These are phyloP conservation scores for Astrephomene gubernaculifera DNA, from an alignment of 139 green algal species.

Conservation along the genomic window DNA sequence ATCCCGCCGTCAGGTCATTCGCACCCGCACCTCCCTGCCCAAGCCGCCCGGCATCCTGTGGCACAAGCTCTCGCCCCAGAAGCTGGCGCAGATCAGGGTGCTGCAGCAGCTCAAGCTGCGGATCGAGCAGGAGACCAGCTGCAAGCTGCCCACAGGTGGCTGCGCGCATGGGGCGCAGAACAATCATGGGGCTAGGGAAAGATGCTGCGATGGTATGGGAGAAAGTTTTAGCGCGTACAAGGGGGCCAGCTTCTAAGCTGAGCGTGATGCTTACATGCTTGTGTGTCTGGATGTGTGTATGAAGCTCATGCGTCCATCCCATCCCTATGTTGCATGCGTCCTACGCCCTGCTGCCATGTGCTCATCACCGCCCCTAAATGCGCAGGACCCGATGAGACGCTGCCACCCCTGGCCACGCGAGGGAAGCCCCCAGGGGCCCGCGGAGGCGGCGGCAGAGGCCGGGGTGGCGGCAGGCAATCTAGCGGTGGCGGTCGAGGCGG, in stretches of 20 bases:
- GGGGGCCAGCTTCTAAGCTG: too few relatives aligned
- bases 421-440: slow-evolving; percentile 23
- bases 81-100: slow-evolving; percentile 67
- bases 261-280: too few relatives aligned
- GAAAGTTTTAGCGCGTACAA: too few relatives aligned
- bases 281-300: too few relatives aligned
- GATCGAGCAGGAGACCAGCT: slow-evolving; percentile 69
- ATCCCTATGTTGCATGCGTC: too few relatives aligned
- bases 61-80: slow-evolving; percentile 71
- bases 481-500: background rate
- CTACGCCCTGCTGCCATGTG: too few relatives aligned
- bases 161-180: background rate
- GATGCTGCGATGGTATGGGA: too few relatives aligned
- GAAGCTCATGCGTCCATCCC: too few relatives aligned
- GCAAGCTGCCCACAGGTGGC: slow-evolving; percentile 65
- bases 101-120: slow-evolving; percentile 73
- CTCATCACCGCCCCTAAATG: too few relatives aligned
- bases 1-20: slow-evolving; percentile 57
- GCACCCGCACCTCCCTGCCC: slow-evolving; percentile 47
- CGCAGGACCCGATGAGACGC: slow-evolving; percentile 57
- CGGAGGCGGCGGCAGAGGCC: slow-evolving; percentile 22
- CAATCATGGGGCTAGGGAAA: too few relatives aligned
- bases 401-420: slow-evolving; percentile 60
- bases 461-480: background rate
- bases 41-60: slow-evolving; percentile 81